A percentile compares a stretch with the other conserved stretches of the same genome.
Conservation (phyloP, 2,329 filamentous ascomycete genomes). For the Triangularia verruculosa region DNA sequence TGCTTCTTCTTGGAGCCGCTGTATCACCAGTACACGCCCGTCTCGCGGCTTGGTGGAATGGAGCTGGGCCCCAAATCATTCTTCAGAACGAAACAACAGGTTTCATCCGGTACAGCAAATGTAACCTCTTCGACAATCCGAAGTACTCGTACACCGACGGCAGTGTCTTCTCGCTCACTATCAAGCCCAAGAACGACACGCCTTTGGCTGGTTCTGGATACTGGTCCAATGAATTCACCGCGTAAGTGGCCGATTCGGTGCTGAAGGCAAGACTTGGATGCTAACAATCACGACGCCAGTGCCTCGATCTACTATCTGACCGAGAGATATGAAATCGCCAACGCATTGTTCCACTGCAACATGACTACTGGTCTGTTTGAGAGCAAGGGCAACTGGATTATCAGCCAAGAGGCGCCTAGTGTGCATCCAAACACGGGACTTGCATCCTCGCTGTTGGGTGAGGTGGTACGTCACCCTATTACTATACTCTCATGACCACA, state of each 20-base stretch:
- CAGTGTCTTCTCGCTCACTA: slow-evolving; percentile 29
- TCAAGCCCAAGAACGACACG: slow-evolving; percentile 34
- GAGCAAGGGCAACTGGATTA: slow-evolving; percentile 31
- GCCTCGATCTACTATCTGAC: slow-evolving; percentile 38
- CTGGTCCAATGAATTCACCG: slow-evolving; percentile 29
- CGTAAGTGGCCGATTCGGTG: slow-evolving; percentile 33
- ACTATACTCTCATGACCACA: not conserved
- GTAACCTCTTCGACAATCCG: slow-evolving; percentile 34
- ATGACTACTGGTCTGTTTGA: slow-evolving; percentile 35
- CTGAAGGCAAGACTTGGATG: not conserved
- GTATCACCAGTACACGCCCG: slow-evolving; percentile 21
- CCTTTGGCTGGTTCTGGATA: slow-evolving; percentile 37
- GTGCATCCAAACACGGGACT: slow-evolving; percentile 33
- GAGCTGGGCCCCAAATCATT: slow-evolving; percentile 35
- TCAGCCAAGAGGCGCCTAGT: slow-evolving; percentile 29
- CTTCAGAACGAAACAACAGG: slow-evolving; percentile 37
- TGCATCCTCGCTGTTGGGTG: slow-evolving; percentile 33
- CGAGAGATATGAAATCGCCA: slow-evolving; percentile 32
- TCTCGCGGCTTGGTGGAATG: slow-evolving; percentile 38
- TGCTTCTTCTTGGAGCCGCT: slow-evolving; percentile 23
- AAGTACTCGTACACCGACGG: slow-evolving; percentile 36
- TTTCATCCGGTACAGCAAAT: slow-evolving; percentile 36
- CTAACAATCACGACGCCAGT: slow-evolving; percentile 22
- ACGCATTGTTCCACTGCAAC: slow-evolving; percentile 36
- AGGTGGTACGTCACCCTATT: not conserved